phyloP scores from a whole-genome alignment of 2,329 filamentous ascomycete genomes.

The Xylaria sp. region DNA sequence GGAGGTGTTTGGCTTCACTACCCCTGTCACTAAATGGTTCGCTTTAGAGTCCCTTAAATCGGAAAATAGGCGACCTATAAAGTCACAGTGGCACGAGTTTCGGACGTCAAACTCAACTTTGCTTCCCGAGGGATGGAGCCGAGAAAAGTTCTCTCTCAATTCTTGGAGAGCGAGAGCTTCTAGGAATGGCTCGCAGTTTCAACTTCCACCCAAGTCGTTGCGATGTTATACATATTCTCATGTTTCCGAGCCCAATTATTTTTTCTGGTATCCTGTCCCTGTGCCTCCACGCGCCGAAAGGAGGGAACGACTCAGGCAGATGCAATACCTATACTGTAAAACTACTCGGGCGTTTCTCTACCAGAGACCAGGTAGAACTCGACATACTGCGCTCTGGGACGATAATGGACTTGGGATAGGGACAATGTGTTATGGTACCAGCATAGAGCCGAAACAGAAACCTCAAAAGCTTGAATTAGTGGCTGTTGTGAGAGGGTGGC shows the following conservation, averaged over 20 bases:
- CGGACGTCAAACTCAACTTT: not conserved
- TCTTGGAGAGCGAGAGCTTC: not conserved
- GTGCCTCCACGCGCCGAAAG: not conserved
- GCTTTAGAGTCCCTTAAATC: not conserved
- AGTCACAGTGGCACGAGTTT: constrained; percentile 8
- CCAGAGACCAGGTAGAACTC: not conserved
- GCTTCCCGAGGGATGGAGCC: constrained; percentile 5
- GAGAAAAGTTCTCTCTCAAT: constrained; percentile 1
- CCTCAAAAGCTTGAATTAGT: not conserved
- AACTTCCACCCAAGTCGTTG: not conserved
- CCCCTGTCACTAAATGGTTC: constrained; percentile 9
- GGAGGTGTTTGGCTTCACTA: not conserved
- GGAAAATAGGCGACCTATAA: not conserved
- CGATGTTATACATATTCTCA: constrained; percentile 3
- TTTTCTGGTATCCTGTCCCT: constrained; percentile 14
- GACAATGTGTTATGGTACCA: not conserved
- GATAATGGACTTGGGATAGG: not conserved
- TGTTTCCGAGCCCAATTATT: not conserved
- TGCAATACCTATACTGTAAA: constrained; percentile 9
- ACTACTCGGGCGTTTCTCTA: constrained; percentile 9
- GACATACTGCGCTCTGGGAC: not conserved
- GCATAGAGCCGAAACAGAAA: not conserved
- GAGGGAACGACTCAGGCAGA: not conserved
- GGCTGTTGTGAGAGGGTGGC: constrained; percentile 4
- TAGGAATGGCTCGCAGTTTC: not conserved